These are phyloP conservation scores for Medakamo hakoo DNA, from an alignment of 139 green algal species.

Conservation along the genomic window DNA sequence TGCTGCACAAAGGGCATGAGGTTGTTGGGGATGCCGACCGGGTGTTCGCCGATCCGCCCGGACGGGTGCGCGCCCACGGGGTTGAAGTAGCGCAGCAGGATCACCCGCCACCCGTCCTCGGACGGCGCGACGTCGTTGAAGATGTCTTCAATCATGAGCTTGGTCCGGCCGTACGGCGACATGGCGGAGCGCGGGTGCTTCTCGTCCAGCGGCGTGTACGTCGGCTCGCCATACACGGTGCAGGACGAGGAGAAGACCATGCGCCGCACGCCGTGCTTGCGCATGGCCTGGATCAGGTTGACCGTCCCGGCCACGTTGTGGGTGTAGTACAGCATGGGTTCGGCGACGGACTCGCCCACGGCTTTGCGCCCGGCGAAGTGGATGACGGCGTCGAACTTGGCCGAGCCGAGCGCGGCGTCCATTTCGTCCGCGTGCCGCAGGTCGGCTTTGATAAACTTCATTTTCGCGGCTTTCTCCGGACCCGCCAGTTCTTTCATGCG, in stretches of 20 bases:
- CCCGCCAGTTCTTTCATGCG: conserved; percentile 75
- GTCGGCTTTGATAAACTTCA: conserved; percentile 55
- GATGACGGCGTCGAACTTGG: conserved; percentile 18
- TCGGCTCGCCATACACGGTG: conserved; percentile 86
- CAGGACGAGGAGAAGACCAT: conserved; percentile 28
- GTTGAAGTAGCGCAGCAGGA: conserved; percentile 29
- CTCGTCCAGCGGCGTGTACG: conserved; percentile 81
- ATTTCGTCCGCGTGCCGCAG: not conserved
- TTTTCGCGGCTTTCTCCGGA: conserved; percentile 45
- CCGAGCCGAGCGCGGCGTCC: not conserved
- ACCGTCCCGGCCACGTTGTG: conserved; percentile 91
- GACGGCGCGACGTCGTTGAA: conserved; percentile 40
- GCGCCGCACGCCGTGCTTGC: conserved; percentile 18
- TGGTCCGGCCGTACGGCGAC: conserved; percentile 91
- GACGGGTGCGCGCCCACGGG: conserved; percentile 37
- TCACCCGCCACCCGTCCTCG: conserved; percentile 69
- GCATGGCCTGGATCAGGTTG: conserved; percentile 70
- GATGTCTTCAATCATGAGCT: conserved; percentile 95
- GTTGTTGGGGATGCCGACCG: conserved; percentile 70
- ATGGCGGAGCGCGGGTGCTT: conserved; percentile 49
- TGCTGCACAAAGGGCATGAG: conserved; percentile 97
- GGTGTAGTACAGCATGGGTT: conserved; percentile 82
- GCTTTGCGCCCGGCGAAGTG: conserved; percentile 32
- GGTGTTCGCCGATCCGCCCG: conserved; percentile 2
- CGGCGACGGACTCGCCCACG: conserved; percentile 21